These are phyloP conservation scores for Sclerotinia borealis DNA, from an alignment of 2,329 filamentous ascomycete species.

Conservation along the genomic window DNA sequence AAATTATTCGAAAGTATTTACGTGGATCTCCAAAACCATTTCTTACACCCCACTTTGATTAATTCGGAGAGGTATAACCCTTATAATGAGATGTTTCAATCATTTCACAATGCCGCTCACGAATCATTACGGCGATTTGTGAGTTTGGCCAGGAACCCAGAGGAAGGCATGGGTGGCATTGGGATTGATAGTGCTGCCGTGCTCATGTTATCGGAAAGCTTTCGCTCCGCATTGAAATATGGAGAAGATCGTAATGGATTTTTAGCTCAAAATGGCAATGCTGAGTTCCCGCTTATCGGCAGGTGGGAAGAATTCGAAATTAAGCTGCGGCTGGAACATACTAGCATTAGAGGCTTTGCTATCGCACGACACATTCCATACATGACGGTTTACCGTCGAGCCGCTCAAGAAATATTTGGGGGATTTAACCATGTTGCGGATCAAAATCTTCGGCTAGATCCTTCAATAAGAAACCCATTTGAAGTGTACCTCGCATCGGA, in stretches of 20 bases:
- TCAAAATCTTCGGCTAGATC: background rate
- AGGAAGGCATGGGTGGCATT: background rate
- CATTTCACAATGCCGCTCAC: background rate
- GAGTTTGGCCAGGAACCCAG: background rate
- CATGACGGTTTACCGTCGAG: background rate
- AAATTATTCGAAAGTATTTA: background rate
- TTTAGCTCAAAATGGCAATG: background rate
- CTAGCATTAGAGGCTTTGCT: conserved; percentile 1
- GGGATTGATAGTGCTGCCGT: background rate
- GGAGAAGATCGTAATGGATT: background rate
- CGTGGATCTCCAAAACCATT: background rate
- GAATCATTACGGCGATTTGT: background rate
- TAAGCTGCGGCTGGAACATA: background rate
- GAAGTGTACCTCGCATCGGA: background rate
- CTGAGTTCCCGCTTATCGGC: background rate
- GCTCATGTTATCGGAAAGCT: background rate
- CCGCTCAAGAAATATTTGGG: background rate
- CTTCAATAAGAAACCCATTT: conserved; percentile 1
- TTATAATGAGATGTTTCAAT: background rate
- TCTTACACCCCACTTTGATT: background rate
- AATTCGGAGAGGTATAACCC: background rate
- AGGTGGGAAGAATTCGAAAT: background rate
- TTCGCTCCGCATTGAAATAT: background rate
- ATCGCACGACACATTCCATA: conserved; percentile 5
- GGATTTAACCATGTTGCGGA: background rate